These are phyloP conservation scores for Starmerella apicola DNA, from an alignment of 805 yeast genomes.

Conservation along the genomic window DNA sequence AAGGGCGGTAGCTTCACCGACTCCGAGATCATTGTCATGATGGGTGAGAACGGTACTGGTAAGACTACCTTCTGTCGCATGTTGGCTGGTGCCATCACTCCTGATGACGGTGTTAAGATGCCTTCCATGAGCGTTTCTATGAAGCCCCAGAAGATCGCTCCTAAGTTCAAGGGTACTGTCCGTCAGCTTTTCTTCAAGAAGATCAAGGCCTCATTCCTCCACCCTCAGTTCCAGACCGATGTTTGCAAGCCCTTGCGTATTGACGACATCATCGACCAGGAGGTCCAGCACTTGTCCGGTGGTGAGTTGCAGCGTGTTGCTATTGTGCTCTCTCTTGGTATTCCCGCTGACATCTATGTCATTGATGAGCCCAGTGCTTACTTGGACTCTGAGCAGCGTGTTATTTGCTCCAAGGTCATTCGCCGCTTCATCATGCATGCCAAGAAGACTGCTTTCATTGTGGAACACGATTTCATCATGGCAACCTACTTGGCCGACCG, in stretches of 20 bases:
- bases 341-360: constrained; percentile 87
- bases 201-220: constrained; percentile 84
- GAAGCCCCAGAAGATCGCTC: constrained; percentile 99
- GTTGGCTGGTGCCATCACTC: constrained; percentile 82
- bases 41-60: constrained; percentile 99
- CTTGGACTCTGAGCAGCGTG: constrained; percentile 98
- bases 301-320: constrained; percentile 99
- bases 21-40: constrained; percentile 94
- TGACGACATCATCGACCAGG: constrained; percentile 92
- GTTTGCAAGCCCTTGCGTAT: constrained; percentile 90
- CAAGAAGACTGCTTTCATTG: constrained; percentile 97
- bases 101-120: constrained; percentile 68
- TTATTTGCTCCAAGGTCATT: constrained; percentile 94
- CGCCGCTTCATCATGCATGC: constrained; percentile 92
- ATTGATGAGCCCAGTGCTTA: constrained; percentile 99
- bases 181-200: constrained; percentile 95
- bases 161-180: constrained; percentile 96
- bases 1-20: constrained; percentile 86
- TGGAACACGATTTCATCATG: constrained; percentile 99
- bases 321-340: constrained; percentile 85
- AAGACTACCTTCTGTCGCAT: constrained; percentile 94
- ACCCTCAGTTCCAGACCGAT: constrained; percentile 97
- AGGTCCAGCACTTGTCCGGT: constrained; percentile 94
- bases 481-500: constrained; percentile 98
- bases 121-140: constrained; percentile 87